A percentile compares a stretch with the other conserved stretches of the same genome.
Evolutionary conservation across 139 green algal genomes (phyloP).

Genomic region (Coelastrella sp.): DNA sequence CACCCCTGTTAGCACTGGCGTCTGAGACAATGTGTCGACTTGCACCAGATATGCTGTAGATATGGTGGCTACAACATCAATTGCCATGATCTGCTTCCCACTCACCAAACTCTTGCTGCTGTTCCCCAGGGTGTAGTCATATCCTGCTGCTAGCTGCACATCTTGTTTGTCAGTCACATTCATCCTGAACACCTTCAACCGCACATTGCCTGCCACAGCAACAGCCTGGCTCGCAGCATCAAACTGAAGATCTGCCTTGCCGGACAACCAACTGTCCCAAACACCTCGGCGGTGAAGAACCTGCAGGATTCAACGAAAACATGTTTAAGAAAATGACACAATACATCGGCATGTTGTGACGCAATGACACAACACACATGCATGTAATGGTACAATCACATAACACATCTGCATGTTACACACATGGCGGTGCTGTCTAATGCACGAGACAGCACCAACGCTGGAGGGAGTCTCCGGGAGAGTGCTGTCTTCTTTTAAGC

Average conservation of each 20-base stretch:
- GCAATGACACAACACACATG: background rate
- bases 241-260: constrained; percentile 11
- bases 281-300: constrained; percentile 6
- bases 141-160: constrained; percentile 7
- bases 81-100: too few relatives aligned
- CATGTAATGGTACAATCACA: too few relatives aligned
- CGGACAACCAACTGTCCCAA: constrained; percentile 42
- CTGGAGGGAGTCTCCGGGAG: too few relatives aligned
- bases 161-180: constrained; percentile 41
- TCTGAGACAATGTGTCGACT: too few relatives aligned
- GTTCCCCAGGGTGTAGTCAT: background rate
- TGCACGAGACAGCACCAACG: too few relatives aligned
- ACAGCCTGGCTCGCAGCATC: constrained; percentile 10
- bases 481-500: too few relatives aligned
- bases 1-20: too few relatives aligned
- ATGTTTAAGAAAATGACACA: background rate
- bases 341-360: background rate
- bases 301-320: background rate
- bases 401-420: too few relatives aligned
- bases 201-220: background rate
- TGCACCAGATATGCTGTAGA: too few relatives aligned
- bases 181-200: constrained; percentile 39
- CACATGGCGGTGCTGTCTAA: too few relatives aligned
- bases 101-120: constrained; percentile 1
- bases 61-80: too few relatives aligned